Evolutionary conservation across 169 alveolate genomes (phyloP), one percentile per base, ranked within the genome.

Genomic region (Amoebophrya sp.): DNA sequence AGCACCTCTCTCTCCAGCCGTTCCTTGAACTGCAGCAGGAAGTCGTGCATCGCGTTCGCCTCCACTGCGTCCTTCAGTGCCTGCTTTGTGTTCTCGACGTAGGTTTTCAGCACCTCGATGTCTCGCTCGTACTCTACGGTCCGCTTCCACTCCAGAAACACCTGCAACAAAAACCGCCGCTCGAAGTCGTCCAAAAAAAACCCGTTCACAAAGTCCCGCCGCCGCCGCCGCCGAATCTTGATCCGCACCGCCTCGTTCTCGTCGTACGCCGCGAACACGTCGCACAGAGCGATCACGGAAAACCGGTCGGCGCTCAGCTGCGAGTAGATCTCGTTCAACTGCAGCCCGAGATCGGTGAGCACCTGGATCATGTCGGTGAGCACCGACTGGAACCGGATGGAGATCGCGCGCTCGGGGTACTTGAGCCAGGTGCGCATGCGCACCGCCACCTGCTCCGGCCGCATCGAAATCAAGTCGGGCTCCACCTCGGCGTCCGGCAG

Each of bases 1-100:
- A 58, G 34, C 39, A 58, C 78, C 34, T 58, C 78, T 2, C 23
- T n/a, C 23, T 58, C 78, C 29, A 58, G 78, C 78, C 78, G 78
- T 4, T 13, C 23, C 34, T 58, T 58, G 34, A 58, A 58, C 78
- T 16, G 26, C 78, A 58, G 2, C 34, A 58, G 34, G 23, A 58
- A 58, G 78, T 58, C 78, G 34, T 58, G 78, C 78, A 58, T 58
- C 29, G 78, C 78, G 78, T 58, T 58, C 78, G 78, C 78, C 78
- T 58, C 78, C 34, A 58, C 34, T 10, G 78, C 78, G 34, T 58
- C 34, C 5, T 16, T 4, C 78, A 58, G 23, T 2, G 26, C 39
- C 23, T 7, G 4, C 23, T 58, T 58, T 2, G 78, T 58, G 78
- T 58, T 58, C 23, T 58, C 78, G 29, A 58, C 78, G 78, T 58